A percentile compares a stretch with the other conserved stretches of the same genome.
Evolutionary conservation across 1,284 basidiomycete genomes (phyloP).

Genomic region (Phenoliferia sp.): DNA sequence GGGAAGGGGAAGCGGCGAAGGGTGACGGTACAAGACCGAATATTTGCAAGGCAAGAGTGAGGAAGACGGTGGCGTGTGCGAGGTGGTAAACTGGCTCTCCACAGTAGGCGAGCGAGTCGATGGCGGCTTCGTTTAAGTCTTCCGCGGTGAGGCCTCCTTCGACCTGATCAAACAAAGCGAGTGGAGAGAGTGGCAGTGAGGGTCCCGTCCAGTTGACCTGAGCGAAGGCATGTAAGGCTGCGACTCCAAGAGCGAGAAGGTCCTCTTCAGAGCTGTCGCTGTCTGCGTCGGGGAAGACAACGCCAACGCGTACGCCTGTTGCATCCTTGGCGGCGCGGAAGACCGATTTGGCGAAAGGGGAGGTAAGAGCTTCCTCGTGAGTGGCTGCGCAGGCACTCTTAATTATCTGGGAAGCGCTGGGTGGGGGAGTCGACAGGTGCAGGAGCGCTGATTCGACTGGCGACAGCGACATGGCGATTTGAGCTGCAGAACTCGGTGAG

Average conservation of each 20-base stretch:
- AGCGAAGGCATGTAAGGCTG: constrained; percentile 81
- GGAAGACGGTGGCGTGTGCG: constrained; percentile 61
- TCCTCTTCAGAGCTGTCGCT: constrained; percentile 38
- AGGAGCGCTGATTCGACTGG: constrained; percentile 23
- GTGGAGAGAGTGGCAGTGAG: constrained; percentile 57
- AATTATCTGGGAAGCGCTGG: background rate
- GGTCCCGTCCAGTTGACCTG: constrained; percentile 98
- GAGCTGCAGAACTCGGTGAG: too few species aligned
- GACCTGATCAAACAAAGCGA: constrained; percentile 49
- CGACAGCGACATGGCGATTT: background rate
- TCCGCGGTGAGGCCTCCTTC: constrained; percentile 39
- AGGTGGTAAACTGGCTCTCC: constrained; percentile 98
- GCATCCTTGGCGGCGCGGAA: background rate
- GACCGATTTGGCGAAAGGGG: constrained; percentile 8
- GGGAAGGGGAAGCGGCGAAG: constrained; percentile 38
- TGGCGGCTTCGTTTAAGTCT: constrained; percentile 59
- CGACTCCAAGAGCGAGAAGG: constrained; percentile 64
- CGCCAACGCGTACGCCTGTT: constrained; percentile 2
- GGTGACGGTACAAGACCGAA: constrained; percentile 50
- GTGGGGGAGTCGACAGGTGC: constrained; percentile 4
- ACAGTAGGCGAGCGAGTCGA: constrained; percentile 71
- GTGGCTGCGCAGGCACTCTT: constrained; percentile 12
- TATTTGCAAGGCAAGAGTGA: constrained; percentile 70
- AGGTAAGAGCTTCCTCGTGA: constrained; percentile 7
- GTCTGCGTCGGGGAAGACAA: background rate